Base-by-base conservation (phyloP, 2,329 filamentous ascomycete genomes). In the Hypoxylon sp. region DNA sequence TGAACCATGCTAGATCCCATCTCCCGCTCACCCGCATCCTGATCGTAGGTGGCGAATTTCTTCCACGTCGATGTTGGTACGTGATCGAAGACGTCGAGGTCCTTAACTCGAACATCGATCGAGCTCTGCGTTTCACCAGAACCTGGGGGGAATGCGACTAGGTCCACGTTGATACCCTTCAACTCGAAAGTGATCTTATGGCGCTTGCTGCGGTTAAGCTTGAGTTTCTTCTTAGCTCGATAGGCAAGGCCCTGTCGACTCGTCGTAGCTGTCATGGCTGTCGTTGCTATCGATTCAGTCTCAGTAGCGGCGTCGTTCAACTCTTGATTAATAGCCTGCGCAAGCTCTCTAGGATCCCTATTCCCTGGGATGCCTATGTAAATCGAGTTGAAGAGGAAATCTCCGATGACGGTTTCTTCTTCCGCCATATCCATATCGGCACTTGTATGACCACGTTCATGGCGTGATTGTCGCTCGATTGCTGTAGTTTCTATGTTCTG, bases 161-260 rank as follows among this genome's bases (percentile, higher is more conserved):
- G 73, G 73, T 99, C 94, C 0, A 90, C 89, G 62, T 91, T 90
- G 28, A 98, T 85, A 0, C 94, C 93, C 73, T 89, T 89, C 1
- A 99, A 82, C 77, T 99, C 94, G 73, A 99, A 97, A 0, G 94
- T 93, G 73, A 99, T 94, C 80, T 98, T 98, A 78, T 98, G 94
- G 60, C 90, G 88, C 74, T 90, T 94, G 81, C 94, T 97, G 65
- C 95, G 88, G 66, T 90, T 87, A 6, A 99, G 84, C 68, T 89
- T 91, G 37, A 97, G 81, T 62, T 83, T 87, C 74, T 87, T 90
- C 78, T 81, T 81, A 0, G 72, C 75, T 69, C 78, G 76, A 54
- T 80, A 72, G 17, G 79, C 75, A 3, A 73, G 75, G 13, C 79
- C 79, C n/a, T 81, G 81, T 17, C 80, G 84, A 63, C 79, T 82